phyloP scores from a whole-genome alignment of 73 alveolate species.

The Paramecium sexaurelia region DNA sequence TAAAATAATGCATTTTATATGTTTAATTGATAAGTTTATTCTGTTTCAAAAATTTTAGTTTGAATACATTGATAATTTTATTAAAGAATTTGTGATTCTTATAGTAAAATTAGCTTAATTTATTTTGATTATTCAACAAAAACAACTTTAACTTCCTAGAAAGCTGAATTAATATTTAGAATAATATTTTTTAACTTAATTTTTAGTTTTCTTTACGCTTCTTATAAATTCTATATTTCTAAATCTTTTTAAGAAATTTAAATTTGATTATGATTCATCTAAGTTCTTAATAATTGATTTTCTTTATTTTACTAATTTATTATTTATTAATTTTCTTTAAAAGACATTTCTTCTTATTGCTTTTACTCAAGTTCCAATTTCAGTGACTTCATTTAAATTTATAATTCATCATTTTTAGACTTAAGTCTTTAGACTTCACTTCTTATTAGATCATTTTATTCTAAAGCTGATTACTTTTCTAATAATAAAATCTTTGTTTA shows the following conservation, averaged over 20 bases:
- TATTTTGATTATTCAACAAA: neutral
- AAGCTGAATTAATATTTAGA: neutral
- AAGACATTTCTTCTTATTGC: neutral
- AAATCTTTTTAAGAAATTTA: neutral
- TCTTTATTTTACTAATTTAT: neutral
- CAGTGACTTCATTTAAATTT: neutral
- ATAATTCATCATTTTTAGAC: neutral
- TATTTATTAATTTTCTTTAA: neutral
- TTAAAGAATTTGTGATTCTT: neutral
- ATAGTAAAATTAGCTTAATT: neutral
- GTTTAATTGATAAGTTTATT: neutral
- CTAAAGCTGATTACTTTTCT: neutral
- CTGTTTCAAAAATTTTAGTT: neutral
- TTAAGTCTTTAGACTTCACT: neutral
- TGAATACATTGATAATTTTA: neutral
- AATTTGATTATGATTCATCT: neutral
- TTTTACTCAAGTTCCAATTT: neutral
- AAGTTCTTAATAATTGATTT: neutral
- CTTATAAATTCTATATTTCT: neutral
- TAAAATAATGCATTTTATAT: neutral
- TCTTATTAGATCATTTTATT: neutral
- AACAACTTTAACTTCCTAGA: neutral
- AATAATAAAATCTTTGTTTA: neutral
- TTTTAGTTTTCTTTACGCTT: neutral
- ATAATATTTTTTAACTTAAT: neutral